Conservation (phyloP, 441 rosid species). For the Gossypium davidsonii region DNA sequence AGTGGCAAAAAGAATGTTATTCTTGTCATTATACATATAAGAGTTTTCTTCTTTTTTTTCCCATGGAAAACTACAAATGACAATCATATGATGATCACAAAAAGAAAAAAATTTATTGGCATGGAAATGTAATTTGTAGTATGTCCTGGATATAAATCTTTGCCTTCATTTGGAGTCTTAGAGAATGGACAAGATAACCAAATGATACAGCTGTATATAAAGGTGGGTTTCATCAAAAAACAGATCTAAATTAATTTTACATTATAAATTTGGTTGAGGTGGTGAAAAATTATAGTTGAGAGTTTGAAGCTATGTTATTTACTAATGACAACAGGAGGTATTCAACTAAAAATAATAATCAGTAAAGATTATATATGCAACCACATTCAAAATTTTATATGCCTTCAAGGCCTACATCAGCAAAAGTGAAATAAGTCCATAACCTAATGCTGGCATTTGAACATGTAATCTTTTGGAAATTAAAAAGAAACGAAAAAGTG, state of each 20-base stretch:
- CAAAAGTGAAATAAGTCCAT: background rate
- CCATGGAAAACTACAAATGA: slow-evolving; percentile 1
- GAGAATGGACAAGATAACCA: slow-evolving; percentile 3
- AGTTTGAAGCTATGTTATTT: background rate
- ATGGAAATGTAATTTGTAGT: background rate
- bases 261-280: background rate
- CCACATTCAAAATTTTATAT: background rate
- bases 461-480: background rate
- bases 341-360: background rate
- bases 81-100: background rate
- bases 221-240: background rate
- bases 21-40: background rate
- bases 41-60: background rate
- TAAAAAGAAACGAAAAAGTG: background rate
- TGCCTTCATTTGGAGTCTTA: background rate
- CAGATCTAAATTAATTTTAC: background rate
- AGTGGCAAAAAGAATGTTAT: background rate
- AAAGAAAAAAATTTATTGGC: background rate
- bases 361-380: background rate
- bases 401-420: background rate
- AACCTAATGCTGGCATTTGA: background rate
- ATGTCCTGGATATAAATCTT: background rate
- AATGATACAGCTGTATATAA: background rate
- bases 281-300: background rate
- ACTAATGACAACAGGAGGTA: background rate